These are phyloP conservation scores for Gaertneriomyces semiglobifer DNA, from an alignment of 192 early-diverging fungal species.

Conservation along the genomic window DNA sequence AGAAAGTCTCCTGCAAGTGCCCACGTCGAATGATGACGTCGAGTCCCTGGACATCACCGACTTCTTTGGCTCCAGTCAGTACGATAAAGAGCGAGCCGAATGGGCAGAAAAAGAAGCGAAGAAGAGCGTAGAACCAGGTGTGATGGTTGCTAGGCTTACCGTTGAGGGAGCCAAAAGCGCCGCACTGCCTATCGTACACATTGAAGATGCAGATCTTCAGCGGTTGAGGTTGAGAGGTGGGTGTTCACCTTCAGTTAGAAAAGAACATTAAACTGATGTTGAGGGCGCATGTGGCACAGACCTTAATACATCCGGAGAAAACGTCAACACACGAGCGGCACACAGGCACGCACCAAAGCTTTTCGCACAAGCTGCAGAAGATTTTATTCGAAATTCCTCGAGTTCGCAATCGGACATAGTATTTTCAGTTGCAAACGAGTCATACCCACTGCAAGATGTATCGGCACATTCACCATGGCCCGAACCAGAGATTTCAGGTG, in stretches of 20 bases:
- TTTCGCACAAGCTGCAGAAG: not conserved
- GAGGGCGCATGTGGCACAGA: too few species aligned
- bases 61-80: not conserved
- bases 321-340: too few species aligned
- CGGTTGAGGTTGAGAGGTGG: not conserved
- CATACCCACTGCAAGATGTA: not conserved
- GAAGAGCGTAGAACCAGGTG: too few species aligned
- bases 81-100: not conserved
- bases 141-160: too few species aligned
- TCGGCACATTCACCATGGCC: not conserved
- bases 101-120: too few species aligned
- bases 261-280: too few species aligned
- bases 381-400: not conserved
- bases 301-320: too few species aligned
- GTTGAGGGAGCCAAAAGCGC: too few species aligned
- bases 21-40: not conserved
- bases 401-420: not conserved
- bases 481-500: constrained; percentile 9
- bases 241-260: too few species aligned
- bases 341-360: not conserved
- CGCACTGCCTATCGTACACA: not conserved
- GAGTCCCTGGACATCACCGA: constrained; percentile 27
- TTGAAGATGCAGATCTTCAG: not conserved
- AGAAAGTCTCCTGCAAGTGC: not conserved
- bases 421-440: not conserved